Conservation (phyloP, 2,329 filamentous ascomycete genomes). For the Pseudovirgaria hyperparasitica region DNA sequence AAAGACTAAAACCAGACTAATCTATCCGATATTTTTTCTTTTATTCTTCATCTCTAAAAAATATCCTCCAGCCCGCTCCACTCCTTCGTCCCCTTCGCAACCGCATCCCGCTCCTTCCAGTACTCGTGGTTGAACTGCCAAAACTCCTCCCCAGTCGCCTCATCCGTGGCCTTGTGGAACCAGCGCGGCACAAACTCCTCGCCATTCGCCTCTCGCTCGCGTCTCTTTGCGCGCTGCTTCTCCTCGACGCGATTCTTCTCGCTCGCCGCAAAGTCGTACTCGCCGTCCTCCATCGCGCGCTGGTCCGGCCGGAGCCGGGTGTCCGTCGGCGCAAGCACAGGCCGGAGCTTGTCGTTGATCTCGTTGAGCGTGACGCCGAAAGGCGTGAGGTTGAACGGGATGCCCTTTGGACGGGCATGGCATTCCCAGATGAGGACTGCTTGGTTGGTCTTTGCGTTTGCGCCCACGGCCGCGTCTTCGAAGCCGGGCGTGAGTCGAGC, state of each 20-base stretch:
- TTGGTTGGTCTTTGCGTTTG: constrained; percentile 48
- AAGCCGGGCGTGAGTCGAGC: constrained; percentile 85
- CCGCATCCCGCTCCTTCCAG: constrained; percentile 62
- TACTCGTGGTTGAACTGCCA: constrained; percentile 87
- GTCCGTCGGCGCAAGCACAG: constrained; percentile 79
- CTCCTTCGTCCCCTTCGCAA: constrained; percentile 45
- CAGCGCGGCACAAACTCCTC: constrained; percentile 76
- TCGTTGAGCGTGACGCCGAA: constrained; percentile 94
- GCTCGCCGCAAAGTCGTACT: constrained; percentile 81
- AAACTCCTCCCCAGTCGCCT: constrained; percentile 74
- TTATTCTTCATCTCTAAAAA: too few species aligned
- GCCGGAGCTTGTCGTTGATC: constrained; percentile 65
- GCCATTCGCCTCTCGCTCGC: constrained; percentile 60
- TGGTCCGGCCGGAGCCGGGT: constrained; percentile 89
- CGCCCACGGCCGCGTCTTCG: constrained; percentile 52
- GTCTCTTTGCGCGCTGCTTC: constrained; percentile 66
- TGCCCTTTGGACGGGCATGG: constrained; percentile 63
- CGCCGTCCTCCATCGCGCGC: constrained; percentile 95
- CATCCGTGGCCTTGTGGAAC: constrained; percentile 64
- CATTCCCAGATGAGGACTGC: constrained; percentile 92
- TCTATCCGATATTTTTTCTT: too few species aligned
- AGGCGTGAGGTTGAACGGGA: constrained; percentile 94
- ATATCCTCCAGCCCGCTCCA: constrained; percentile 67
- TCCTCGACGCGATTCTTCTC: constrained; percentile 95
- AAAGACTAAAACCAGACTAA: too few species aligned